Evolutionary conservation across 192 early-diverging fungal genomes (phyloP), one percentile per base, ranked within the genome.

Genomic region (Coemansia reversa): DNA sequence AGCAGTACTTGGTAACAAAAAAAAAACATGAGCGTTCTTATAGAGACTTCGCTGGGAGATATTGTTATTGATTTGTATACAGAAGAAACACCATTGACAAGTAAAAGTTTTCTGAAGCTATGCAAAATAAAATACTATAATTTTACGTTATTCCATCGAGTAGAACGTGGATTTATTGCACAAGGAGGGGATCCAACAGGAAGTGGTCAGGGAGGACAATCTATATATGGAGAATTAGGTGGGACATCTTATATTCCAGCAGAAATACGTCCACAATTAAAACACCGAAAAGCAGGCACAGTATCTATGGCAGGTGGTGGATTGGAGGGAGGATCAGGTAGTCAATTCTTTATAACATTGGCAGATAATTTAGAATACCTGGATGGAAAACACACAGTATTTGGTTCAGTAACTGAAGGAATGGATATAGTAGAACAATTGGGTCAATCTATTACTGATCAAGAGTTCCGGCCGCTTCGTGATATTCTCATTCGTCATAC

Each of bases 111-210:
- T 67, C 76, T 97, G 11, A 86, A 88, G 82, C 81, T 97, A 16
- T 89, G 72, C 51, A 95, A 97, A 66, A 79, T 86, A 55, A 93
- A 89, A 20, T 94, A 95, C 67, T 98, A 97, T 85, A 92, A 93
- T 51, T 78, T 83, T 42, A 76, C 84, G 1, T 63, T 83, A 0
- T 94, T 98, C 70, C 94, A 98, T 72, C 84, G 92, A 14, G 85
- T 85, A 29, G 89, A 92, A 22, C 81, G 80, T 35, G 87, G 95
- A 59, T 99, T 95, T 65, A 93, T 98, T 84, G 90, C 97, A 27
- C 97, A 99, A 83, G 91, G 91, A 39, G 93, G 94, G 42, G 95
- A 99, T 72, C 97, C 95, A 8, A 95, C 93, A 4, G 93, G 91
- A n/a, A 94, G 91, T 8, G 94, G 93, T 6, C 77, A 89, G 16